Percentiles rank a stretch among this genome's conserved stretches.
Conservation (phyloP, 768 basidiomycete species). For the Austroboletus eburneus region DNA sequence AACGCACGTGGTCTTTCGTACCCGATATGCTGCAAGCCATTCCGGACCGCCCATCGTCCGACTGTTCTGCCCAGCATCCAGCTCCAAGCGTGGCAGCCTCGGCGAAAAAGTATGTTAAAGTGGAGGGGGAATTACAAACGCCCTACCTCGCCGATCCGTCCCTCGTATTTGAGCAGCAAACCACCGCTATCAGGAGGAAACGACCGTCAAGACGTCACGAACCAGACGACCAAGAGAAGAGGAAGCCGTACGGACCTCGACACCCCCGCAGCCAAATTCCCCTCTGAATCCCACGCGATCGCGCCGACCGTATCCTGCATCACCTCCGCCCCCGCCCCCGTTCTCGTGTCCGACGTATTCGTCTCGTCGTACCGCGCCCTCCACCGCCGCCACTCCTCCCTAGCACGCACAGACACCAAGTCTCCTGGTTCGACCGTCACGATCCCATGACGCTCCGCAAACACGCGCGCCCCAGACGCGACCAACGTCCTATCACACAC, state of each 20-base stretch:
- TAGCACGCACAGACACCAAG: slow-evolving; percentile 49
- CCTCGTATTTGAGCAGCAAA: slow-evolving; percentile 69
- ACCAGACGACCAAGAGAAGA: no score
- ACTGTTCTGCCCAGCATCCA: slow-evolving; percentile 67
- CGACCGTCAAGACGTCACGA: no score
- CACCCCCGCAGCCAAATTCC: slow-evolving; percentile 62
- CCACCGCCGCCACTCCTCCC: slow-evolving; percentile 60
- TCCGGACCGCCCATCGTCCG: slow-evolving; percentile 22
- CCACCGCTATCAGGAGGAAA: slow-evolving; percentile 72
- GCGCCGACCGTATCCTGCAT: slow-evolving; percentile 83
- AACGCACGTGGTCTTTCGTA: no score
- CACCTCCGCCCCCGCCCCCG: slow-evolving; percentile 13
- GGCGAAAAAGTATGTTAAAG: no score
- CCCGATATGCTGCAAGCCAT: slow-evolving; percentile 72
- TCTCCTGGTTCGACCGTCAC: slow-evolving; percentile 38
- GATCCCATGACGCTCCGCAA: slow-evolving; percentile 39
- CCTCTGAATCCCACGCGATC: slow-evolving; percentile 47
- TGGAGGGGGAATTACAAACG: background rate
- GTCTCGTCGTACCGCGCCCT: slow-evolving; percentile 34
- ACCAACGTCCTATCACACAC: slow-evolving; percentile 49
- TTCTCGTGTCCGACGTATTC: slow-evolving; percentile 9
- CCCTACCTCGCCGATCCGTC: slow-evolving; percentile 70
- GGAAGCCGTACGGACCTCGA: slow-evolving; percentile 48
- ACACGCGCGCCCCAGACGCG: slow-evolving; percentile 53
- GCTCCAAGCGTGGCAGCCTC: slow-evolving; percentile 72